Evolutionary conservation across 371 early-diverging fungal species (phyloP), one percentile per base, ranked within the genome.

Genomic region (Thermomucor indicae-seudaticae): DNA sequence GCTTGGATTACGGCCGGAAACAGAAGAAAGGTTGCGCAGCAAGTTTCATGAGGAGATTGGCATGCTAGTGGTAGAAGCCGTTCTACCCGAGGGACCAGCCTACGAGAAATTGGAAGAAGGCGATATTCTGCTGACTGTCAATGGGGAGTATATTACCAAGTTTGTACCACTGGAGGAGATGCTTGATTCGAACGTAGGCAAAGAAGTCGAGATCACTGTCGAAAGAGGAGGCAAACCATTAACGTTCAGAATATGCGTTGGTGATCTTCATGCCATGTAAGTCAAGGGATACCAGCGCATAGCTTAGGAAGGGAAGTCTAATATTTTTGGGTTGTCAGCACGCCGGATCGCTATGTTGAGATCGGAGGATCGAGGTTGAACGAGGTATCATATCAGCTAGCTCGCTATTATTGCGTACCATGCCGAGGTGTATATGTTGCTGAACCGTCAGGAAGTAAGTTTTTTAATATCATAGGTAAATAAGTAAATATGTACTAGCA

Each of bases 361-460:
- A 75, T 94, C 30, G 96, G 97, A 48, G 97, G 96, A 22, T 84
- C 84, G 6, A 85, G 83, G 40, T 71, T 95, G 42, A 89, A 95
- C 62, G 82, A 91, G 53, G 71, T 95, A 2, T 89, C 90, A 17
- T 96, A 92, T 62, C 94, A 93, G 69, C 73, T 94, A 19, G 95
- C 95, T 0, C 72, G 88, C 45, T 75, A 81, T 10, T 91, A 85
- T 56, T 80, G 80, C 35, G 80, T 89, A n/a, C 90, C 93, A 4
- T 83, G 83, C n/a, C 80, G 79, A 34, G 93, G 95, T 17, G 91
- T 95, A 20, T 92, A 91, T 70, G 88, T 94, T 4, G 74, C 91
- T 28, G 71, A 68, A 24, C 67, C 73, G 17, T 56, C 65, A n/a
- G 77, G 77, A 32, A 70, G 75, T 75, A 65, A 64, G 72, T 62